Base-by-base conservation (phyloP, 176 grass and related monocot species). In the Oryza officinalis region DNA sequence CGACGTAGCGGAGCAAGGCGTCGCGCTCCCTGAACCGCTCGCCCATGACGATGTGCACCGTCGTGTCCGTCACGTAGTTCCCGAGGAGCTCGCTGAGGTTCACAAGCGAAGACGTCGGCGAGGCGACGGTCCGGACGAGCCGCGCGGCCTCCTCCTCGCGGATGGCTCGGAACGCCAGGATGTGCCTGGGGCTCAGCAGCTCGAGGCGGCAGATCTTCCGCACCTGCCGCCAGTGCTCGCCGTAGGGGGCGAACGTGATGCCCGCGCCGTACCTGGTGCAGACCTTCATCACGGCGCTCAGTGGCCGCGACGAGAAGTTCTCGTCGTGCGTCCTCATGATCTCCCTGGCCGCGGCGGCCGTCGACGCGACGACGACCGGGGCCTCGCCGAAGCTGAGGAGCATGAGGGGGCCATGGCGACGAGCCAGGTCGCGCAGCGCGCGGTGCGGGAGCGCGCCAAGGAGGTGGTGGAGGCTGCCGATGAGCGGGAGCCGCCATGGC, bases 321-420 rank as follows among this genome's bases (percentile, higher is more conserved):
- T 27, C 26, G 82, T 84, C 82, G 14, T 69, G 37, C 17, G 72
- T 84, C 44, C 40, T 59, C 13, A 84, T 15, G 22, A 84, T 47
- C 81, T 84, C 71, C 46, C 26, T 49, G 4, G 72, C 81, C 5
- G 81, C 81, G 76, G 22, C 61, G 68, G 71, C 50, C 18, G 45
- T 84, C 22, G 22, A 30, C 0, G 75, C 71, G 0, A 50, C 47
- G 47, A 50, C 6, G 17, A 54, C 50, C 1, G 50, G 50, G n/a
- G 50, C 14, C 4, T 20, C 18, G 13, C 81, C 81, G 20, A 84
- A 37, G 3, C 40, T 22, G 71, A 84, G 61, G 12, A 84, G 26
- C 82, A 84, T 84, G 30, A 82, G 47, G 0, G 67, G 67, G 22
- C 67, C 67, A 5, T 72, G 65, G 5, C 37, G 25, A 6, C 20